Conservation (phyloP, 805 yeast species). For the Saturnispora gosingensis region DNA sequence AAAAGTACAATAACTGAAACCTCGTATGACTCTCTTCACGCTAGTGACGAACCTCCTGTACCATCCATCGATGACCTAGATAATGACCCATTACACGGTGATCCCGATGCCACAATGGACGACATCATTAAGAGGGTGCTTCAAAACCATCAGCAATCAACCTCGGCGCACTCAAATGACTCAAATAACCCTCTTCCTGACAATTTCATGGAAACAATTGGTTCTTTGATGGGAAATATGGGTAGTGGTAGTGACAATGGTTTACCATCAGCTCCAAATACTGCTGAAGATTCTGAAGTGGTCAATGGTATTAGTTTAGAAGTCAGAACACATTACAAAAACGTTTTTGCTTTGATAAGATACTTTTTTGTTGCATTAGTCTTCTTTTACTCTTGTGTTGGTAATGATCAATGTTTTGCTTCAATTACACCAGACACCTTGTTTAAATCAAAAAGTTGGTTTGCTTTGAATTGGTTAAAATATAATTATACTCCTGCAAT, state of each 20-base stretch:
- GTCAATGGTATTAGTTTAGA: not conserved
- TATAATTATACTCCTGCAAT: constrained; percentile 5
- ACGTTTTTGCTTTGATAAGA: constrained; percentile 6
- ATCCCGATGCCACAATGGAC: constrained; percentile 19
- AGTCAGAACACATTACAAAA: not conserved
- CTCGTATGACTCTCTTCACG: not conserved
- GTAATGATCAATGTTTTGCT: not conserved
- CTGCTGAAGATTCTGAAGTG: constrained; percentile 4
- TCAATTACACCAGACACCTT: constrained; percentile 4
- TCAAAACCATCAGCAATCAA: constrained; percentile 2
- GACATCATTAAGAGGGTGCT: constrained; percentile 15
- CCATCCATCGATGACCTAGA: constrained; percentile 6
- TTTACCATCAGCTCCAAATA: not conserved
- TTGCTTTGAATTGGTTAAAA: constrained; percentile 11
- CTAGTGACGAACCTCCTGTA: constrained; percentile 12
- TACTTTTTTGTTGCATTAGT: constrained; percentile 8
- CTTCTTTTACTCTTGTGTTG: constrained; percentile 1
- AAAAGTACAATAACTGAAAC: not conserved
- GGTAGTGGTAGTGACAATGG: not conserved
- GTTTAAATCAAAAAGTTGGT: constrained; percentile 4
- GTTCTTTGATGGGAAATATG: constrained; percentile 16
- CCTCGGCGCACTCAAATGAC: not conserved
- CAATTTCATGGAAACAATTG: constrained; percentile 25
- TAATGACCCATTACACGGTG: not conserved
- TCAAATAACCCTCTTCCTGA: constrained; percentile 15